Evolutionary conservation across 2,329 filamentous ascomycete species (phyloP).

Genomic region (Alternaria arborescens): DNA sequence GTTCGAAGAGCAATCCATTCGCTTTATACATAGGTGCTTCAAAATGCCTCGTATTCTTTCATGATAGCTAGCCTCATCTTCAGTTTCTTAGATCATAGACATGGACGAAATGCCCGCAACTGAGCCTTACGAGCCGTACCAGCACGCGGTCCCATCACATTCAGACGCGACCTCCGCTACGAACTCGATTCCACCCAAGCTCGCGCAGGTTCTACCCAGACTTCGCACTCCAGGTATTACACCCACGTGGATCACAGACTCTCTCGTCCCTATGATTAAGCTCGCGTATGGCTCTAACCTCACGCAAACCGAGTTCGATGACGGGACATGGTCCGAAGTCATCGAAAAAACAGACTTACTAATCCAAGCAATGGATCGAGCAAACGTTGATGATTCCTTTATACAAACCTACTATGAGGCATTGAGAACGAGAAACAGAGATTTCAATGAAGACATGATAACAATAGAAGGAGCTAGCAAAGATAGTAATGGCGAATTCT

Average conservation of each 20-base stretch:
- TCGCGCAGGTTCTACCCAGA: not conserved
- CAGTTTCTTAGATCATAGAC: not conserved
- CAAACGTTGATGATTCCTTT: not conserved
- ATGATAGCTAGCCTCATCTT: not conserved
- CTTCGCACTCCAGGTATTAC: not conserved
- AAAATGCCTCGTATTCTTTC: not conserved
- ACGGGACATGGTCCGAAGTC: not conserved
- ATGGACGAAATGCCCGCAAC: not conserved
- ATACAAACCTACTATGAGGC: not conserved
- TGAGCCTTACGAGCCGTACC: not conserved
- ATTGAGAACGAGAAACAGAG: not conserved
- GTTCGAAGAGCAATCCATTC: not conserved
- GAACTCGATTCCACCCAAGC: not conserved
- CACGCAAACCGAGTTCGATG: not conserved
- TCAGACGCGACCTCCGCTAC: not conserved
- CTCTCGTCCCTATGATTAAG: not conserved
- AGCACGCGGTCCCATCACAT: not conserved
- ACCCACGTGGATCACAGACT: not conserved
- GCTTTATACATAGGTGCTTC: not conserved
- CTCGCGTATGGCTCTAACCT: not conserved
- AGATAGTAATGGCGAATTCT: not conserved
- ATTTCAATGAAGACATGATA: not conserved
- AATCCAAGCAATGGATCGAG: not conserved
- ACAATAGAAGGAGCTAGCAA: not conserved
- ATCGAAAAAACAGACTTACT: not conserved